Conservation (phyloP, 371 early-diverging fungal genomes). For the Syncephalastrum contaminatum region DNA sequence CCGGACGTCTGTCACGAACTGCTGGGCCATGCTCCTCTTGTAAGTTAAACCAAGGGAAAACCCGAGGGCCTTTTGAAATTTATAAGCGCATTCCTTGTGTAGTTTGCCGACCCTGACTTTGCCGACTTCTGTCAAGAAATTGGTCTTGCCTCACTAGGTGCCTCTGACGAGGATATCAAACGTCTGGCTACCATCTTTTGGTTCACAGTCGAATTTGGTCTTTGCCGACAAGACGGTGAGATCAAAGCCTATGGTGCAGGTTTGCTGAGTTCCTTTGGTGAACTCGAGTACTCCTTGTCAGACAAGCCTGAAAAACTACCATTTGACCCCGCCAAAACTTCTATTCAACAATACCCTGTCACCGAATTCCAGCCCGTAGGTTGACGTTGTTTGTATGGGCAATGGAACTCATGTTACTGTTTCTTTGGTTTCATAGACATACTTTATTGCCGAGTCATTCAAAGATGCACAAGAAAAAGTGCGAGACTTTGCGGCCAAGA, state of each 20-base stretch:
- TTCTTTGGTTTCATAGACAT: slow-evolving; percentile 37
- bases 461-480: slow-evolving; percentile 90
- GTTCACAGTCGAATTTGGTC: slow-evolving; percentile 96
- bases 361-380: slow-evolving; percentile 90
- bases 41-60: slow-evolving; percentile 13
- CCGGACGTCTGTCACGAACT: slow-evolving; percentile 91
- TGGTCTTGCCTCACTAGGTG: slow-evolving; percentile 93
- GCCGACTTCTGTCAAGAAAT: slow-evolving; percentile 96
- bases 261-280: slow-evolving; percentile 93
- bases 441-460: slow-evolving; percentile 95
- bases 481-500: slow-evolving; percentile 77
- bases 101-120: slow-evolving; percentile 95
- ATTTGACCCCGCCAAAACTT: slow-evolving; percentile 85
- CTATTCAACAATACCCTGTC: slow-evolving; percentile 86
- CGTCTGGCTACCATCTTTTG: slow-evolving; percentile 91
- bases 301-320: slow-evolving; percentile 79
- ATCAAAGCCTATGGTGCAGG: slow-evolving; percentile 95
- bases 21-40: slow-evolving; percentile 75
- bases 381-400: not conserved
- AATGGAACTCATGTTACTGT: not conserved
- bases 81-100: not conserved
- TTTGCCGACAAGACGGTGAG: slow-evolving; percentile 81
- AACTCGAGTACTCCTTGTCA: slow-evolving; percentile 85
- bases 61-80: not conserved
- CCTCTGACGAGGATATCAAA: slow-evolving; percentile 89